Conservation (phyloP, 768 basidiomycete genomes). For the Pleurotus tuoliensis region DNA sequence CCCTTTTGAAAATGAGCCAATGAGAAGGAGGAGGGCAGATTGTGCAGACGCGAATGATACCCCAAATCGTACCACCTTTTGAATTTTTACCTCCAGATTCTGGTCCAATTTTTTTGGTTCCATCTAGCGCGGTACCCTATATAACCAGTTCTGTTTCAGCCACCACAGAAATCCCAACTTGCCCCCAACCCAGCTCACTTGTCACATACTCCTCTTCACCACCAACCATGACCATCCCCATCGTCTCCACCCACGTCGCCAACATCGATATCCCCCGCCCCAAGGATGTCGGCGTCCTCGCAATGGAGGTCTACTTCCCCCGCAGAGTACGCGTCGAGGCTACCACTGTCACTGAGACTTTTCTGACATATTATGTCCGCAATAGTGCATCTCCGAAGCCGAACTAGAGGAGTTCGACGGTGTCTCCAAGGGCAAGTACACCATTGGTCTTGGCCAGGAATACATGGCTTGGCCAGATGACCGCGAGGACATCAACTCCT, state of each 20-base stretch:
- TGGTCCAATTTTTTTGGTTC: conserved; percentile 5
- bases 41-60: not conserved
- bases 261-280: conserved; percentile 56
- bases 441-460: conserved; percentile 95
- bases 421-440: conserved; percentile 95
- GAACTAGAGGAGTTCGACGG: conserved; percentile 94
- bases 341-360: conserved; percentile 8
- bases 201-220: not conserved
- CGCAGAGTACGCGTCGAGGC: conserved; percentile 57
- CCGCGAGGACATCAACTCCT: conserved; percentile 98
- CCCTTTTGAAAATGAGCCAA: not conserved
- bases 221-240: conserved; percentile 35
- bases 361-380: conserved; percentile 5
- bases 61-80: conserved; percentile 15
- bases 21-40: not conserved
- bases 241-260: conserved; percentile 26
- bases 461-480: conserved; percentile 99
- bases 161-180: conserved; percentile 6
- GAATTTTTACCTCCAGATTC: conserved; percentile 8
- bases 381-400: conserved; percentile 90
- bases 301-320: conserved; percentile 93
- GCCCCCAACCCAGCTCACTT: conserved; percentile 12
- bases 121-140: conserved; percentile 10
- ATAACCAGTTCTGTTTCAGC: conserved; percentile 8
- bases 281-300: conserved; percentile 92